Evolutionary conservation across 352 stramenopile species (phyloP), one percentile per base, ranked within the genome.

Genomic region (Globisporangium abappressorium): DNA sequence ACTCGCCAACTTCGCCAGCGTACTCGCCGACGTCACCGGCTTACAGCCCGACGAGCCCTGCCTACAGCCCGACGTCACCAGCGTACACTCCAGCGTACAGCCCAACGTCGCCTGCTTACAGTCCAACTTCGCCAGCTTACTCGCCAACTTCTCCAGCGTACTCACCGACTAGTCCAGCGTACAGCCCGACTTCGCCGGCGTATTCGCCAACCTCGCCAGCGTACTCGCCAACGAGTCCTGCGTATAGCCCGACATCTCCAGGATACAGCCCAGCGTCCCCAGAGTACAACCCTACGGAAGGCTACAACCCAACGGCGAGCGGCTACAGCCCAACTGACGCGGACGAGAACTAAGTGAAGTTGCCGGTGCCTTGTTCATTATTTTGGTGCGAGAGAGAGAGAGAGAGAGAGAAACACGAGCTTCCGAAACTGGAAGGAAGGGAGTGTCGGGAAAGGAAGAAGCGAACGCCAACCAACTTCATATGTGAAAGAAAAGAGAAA

Each of bases 211-310:
- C 84, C 26, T 82, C 71, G 2, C 55, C 56, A 30, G 81, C 82
- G 12, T 89, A 88, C 69, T 87, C 64, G 46, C 88, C 84, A 36
- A 89, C 87, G 55, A 82, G 71, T 0, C 83, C 83, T 5, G 62
- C 90, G 18, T 98, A 98, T 49, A 60, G 4, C 3, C 53, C 88
- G 6, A 97, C 89, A 5, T 79, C 62, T 18, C 67, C 71, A 15
- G 74, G 89, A 73, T 26, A 79, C 82, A 20, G 90, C 87, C 82
- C 76, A 9, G 89, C 77, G 28, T 80, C 63, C 3, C 80, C 79
- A 3, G 83, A 84, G 1, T 97, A 94, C 65, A 85, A 64, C 12
- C 87, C 90, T 8, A 97, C 89, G n/a, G 84, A 90, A 64, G 80
- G 77, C 33, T 92, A 92, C 74, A 89, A 91, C 64, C 82, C 84